Percentiles rank a stretch among this genome's conserved stretches.
Evolutionary conservation across 1,284 basidiomycete genomes (phyloP).

Genomic region (Fomes fomentarius): DNA sequence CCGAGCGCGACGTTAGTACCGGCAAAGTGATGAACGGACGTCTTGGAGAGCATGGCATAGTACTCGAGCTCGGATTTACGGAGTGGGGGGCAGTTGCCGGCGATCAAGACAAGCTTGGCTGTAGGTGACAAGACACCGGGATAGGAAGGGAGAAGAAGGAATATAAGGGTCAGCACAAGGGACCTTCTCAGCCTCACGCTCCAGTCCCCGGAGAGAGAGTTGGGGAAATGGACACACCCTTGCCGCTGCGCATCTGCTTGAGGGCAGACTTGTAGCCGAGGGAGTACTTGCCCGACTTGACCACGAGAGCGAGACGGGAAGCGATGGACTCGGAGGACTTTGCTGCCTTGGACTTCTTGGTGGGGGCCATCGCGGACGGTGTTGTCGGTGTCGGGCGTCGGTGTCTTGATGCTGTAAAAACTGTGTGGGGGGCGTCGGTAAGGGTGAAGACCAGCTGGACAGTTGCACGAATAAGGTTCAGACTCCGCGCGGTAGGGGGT

Average conservation of each 20-base stretch:
- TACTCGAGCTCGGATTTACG: constrained; percentile 99
- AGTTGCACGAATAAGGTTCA: constrained; percentile 29
- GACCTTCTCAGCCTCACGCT: constrained; percentile 97
- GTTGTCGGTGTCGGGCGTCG: constrained; percentile 23
- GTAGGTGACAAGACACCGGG: constrained; percentile 21
- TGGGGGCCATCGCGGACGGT: constrained; percentile 77
- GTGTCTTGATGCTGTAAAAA: constrained; percentile 28
- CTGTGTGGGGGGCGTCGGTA: constrained; percentile 11
- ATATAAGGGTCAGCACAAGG: constrained; percentile 64
- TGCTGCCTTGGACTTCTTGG: constrained; percentile 92
- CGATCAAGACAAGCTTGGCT: constrained; percentile 99
- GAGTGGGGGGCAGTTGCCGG: constrained; percentile 98
- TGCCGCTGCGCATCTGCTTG: constrained; percentile 98
- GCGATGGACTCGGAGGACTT: constrained; percentile 96
- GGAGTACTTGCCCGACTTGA: constrained; percentile 95
- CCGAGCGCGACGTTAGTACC: constrained; percentile 98
- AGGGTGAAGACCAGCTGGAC: constrained; percentile 15
- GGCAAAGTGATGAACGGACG: constrained; percentile 94
- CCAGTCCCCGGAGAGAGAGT: constrained; percentile 79
- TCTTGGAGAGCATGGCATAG: constrained; percentile 99
- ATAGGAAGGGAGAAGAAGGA: constrained; percentile 25
- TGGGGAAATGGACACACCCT: constrained; percentile 70
- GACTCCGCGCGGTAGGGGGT: constrained; percentile 6
- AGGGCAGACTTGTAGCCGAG: constrained; percentile 97
- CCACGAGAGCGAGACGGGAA: constrained; percentile 94